Conservation (phyloP, 2,329 filamentous ascomycete species). For the Colletotrichum agaves region DNA sequence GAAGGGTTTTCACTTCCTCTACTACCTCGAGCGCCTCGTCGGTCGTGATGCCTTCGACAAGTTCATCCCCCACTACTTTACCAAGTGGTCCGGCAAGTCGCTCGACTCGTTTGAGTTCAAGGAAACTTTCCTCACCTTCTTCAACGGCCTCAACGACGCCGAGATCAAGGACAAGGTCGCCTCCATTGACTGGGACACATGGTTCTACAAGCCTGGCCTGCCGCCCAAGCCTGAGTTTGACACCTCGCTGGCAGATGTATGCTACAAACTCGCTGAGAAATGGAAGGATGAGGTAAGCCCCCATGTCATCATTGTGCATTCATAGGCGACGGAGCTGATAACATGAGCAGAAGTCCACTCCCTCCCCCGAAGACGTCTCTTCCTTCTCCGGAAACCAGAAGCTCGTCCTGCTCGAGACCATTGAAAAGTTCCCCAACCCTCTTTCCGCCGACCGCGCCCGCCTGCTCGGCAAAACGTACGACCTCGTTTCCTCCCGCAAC, state of each 20-base stretch:
- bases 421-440: slow-evolving; percentile 74
- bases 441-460: slow-evolving; percentile 74
- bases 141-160: slow-evolving; percentile 71
- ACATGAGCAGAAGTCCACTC: slow-evolving; percentile 64
- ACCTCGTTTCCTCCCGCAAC: slow-evolving; percentile 79
- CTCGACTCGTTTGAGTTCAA: slow-evolving; percentile 97
- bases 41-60: slow-evolving; percentile 90
- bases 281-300: slow-evolving; percentile 73
- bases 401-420: slow-evolving; percentile 86
- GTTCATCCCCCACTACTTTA: slow-evolving; percentile 97
- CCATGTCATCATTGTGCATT: slow-evolving; percentile 36
- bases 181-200: slow-evolving; percentile 86
- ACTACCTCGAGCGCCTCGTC: slow-evolving; percentile 86
- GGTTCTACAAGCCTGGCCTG: slow-evolving; percentile 88
- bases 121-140: slow-evolving; percentile 86
- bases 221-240: slow-evolving; percentile 93
- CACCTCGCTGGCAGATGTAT: slow-evolving; percentile 85
- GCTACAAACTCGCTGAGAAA: slow-evolving; percentile 83
- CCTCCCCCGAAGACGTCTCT: slow-evolving; percentile 74
- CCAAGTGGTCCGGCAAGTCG: slow-evolving; percentile 83
- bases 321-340: slow-evolving; percentile 26
- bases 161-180: slow-evolving; percentile 72
- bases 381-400: slow-evolving; percentile 87
- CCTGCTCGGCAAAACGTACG: slow-evolving; percentile 79
- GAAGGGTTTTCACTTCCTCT: slow-evolving; percentile 95